Evolutionary conservation across 768 basidiomycete species (phyloP).

Genomic region (Porphyrellus cyaneotinctus): DNA sequence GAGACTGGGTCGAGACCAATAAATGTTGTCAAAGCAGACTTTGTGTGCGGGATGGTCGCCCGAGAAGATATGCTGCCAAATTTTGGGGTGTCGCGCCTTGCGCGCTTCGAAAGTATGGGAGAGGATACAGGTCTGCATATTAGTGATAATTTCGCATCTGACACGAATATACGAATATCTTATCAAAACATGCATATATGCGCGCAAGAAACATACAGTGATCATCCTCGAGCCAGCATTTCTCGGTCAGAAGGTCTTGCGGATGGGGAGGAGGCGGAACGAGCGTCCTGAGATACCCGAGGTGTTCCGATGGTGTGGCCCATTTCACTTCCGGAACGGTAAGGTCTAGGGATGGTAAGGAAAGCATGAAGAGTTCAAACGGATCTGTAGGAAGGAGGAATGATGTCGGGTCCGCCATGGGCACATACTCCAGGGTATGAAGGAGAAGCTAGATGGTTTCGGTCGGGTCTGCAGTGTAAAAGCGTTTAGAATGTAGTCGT

Average conservation of each 20-base stretch:
- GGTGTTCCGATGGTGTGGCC: slow-evolving; percentile 26
- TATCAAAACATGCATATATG: slow-evolving; percentile 16
- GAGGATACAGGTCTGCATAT: slow-evolving; percentile 37
- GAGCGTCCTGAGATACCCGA: slow-evolving; percentile 18
- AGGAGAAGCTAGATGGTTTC: slow-evolving; percentile 37
- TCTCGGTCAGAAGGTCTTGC: slow-evolving; percentile 35
- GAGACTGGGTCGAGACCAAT: slow-evolving; percentile 24
- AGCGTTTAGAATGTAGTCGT: background rate
- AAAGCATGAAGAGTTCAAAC: slow-evolving; percentile 40
- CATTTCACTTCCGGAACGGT: slow-evolving; percentile 43
- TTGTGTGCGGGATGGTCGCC: slow-evolving; percentile 25
- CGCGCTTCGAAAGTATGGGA: slow-evolving; percentile 42
- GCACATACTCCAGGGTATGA: slow-evolving; percentile 39
- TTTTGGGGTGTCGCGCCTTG: slow-evolving; percentile 45
- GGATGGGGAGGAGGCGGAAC: slow-evolving; percentile 10
- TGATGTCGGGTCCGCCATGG: slow-evolving; percentile 48
- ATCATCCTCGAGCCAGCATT: slow-evolving; percentile 35
- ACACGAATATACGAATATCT: background rate
- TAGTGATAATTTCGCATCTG: slow-evolving; percentile 27
- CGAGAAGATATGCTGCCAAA: slow-evolving; percentile 31
- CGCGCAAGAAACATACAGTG: slow-evolving; percentile 29
- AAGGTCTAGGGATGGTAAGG: slow-evolving; percentile 31
- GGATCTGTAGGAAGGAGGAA: slow-evolving; percentile 54
- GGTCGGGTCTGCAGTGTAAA: background rate
- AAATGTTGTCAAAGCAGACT: slow-evolving; percentile 18